Evolutionary conservation across 2,329 filamentous ascomycete genomes (phyloP).

Genomic region (Aaosphaeria arxii): DNA sequence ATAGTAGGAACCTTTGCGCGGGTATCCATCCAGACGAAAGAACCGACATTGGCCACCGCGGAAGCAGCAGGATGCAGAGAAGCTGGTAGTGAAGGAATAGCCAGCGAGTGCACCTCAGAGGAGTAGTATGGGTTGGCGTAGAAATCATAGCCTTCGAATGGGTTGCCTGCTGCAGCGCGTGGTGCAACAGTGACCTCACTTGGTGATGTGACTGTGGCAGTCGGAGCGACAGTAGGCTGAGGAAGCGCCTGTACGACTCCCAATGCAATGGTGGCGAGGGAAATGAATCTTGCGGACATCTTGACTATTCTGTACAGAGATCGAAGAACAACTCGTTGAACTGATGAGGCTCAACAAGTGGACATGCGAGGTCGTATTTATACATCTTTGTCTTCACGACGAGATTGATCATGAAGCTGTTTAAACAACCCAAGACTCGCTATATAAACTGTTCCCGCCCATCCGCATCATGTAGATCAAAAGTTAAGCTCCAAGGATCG

Average conservation of each 20-base stretch:
- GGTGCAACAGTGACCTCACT: constrained; percentile 11
- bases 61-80: constrained; percentile 51
- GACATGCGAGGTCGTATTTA: neutral
- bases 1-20: constrained; percentile 49
- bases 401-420: neutral
- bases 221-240: constrained; percentile 12
- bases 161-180: constrained; percentile 44
- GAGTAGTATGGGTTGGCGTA: constrained; percentile 55
- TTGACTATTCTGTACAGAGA: neutral
- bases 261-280: constrained; percentile 17
- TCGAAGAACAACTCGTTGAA: neutral
- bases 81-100: constrained; percentile 59
- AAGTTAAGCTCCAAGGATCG: neutral
- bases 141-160: constrained; percentile 48
- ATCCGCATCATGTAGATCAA: neutral
- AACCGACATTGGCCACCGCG: constrained; percentile 49
- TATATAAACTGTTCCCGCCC: neutral
- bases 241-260: constrained; percentile 19
- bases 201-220: constrained; percentile 10
- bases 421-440: neutral
- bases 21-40: constrained; percentile 54
- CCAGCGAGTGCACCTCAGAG: constrained; percentile 52
- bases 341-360: neutral
- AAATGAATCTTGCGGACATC: constrained; percentile 18
- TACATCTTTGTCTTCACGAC: neutral